Base-by-base conservation (phyloP, 352 stramenopile species). In the Globisporangium uncinulatum region DNA sequence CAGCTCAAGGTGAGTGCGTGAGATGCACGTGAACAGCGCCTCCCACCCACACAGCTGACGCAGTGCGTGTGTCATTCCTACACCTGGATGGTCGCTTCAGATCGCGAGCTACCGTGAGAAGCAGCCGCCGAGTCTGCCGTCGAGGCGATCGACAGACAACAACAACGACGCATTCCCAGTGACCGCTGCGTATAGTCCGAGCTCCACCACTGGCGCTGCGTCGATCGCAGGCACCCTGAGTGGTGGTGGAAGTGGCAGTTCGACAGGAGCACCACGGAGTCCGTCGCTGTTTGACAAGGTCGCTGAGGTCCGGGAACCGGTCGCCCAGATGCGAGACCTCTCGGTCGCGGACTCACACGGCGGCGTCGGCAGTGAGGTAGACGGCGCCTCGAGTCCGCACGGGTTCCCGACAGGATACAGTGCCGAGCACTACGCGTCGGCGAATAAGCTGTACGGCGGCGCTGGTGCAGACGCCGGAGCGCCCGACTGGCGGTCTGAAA, bases 21-120 rank as follows among this genome's bases (percentile, higher is more conserved):
- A 29, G 24, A 1, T 29, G 24, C 24, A 29, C 24, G 1, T 29
- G 24, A 29, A 29, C 24, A 29, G 24, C 24, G 24, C 24, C 24
- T 29, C 24, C 24, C 24, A 29, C 4, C 24, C 24, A 29, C 24
- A 29, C 24, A 29, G 24, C 24, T 29, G 24, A 29, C 24, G 24
- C 24, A 29, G 24, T 34, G 19, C 6, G 4, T 34, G 19, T 50
- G 19, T 29, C 19, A 7, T 17, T 4, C 13, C 6, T 11, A 32
- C 8, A 6, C 44, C 13, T 7, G 31, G 8, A 41, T n/a, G 29
- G 9, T 19, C 32, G n/a, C 24, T 63, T 6, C 71, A 96, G 85
- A 92, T 91, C 66, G 83, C 81, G 3, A 89, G 78, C 56, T 90
- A 90, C 47, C 74, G 73, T 8, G 77, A 87, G 54, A 88, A 85